These are phyloP conservation scores for Drosera spatulata DNA, from an alignment of 179 eudicot genomes.

Conservation along the genomic window DNA sequence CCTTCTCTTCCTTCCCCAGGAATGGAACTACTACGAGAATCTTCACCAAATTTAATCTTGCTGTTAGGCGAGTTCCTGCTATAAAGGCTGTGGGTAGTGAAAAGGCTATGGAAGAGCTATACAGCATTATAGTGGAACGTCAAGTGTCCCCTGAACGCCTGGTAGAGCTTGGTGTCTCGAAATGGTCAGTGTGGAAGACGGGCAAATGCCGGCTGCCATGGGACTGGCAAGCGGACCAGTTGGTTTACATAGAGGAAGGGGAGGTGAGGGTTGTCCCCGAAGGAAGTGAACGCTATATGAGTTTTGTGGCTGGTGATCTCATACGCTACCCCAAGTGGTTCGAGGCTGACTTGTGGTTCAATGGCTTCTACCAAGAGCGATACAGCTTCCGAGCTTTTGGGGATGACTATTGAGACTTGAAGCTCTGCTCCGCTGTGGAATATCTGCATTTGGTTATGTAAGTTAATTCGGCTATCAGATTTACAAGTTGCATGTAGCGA, in stretches of 20 bases:
- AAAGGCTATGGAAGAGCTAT: conserved; percentile 77
- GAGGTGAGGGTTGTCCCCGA: conserved; percentile 96
- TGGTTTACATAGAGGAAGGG: conserved; percentile 88
- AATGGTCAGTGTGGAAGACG: conserved; percentile 90
- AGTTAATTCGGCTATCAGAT: too few species aligned
- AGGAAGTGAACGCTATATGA: conserved; percentile 69
- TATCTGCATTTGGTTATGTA: too few species aligned
- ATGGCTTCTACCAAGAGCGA: conserved; percentile 75
- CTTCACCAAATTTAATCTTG: conserved; percentile 3
- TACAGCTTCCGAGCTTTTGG: conserved; percentile 88
- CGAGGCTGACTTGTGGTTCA: conserved; percentile 91
- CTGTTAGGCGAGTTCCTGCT: conserved; percentile 2
- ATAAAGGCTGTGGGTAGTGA: conserved; percentile 48
- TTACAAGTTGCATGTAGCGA: too few species aligned
- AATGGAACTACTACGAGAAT: conserved; percentile 8
- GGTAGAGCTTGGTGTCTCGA: conserved; percentile 57
- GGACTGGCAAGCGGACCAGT: conserved; percentile 98
- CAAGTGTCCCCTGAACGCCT: conserved; percentile 50
- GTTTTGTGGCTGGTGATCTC: conserved; percentile 84
- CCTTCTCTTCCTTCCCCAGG: conserved; percentile 21
- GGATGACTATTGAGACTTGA: conserved; percentile 37
- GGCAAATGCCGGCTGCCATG: conserved; percentile 88
- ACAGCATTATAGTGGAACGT: conserved; percentile 66
- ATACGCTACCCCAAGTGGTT: conserved; percentile 98
- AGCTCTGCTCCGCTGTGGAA: too few species aligned